Percentiles rank a stretch among this genome's conserved stretches.
Evolutionary conservation across 2,329 filamentous ascomycete genomes (phyloP).

Genomic region (Metarhizium album): DNA sequence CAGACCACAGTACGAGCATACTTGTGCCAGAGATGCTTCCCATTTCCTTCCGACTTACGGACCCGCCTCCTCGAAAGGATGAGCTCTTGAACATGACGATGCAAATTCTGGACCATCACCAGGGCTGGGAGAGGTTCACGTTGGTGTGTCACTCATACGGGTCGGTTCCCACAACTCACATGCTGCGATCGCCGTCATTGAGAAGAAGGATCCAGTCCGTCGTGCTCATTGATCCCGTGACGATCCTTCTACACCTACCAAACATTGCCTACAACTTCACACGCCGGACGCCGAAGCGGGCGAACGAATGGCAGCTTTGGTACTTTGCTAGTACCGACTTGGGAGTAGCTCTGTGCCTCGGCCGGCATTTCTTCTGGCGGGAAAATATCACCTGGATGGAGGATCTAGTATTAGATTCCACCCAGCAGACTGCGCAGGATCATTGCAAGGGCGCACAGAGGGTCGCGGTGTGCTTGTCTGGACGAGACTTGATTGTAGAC

Average conservation of each 20-base stretch:
- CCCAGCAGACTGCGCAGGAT: background rate
- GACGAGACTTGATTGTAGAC: conserved; percentile 55
- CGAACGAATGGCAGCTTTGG: conserved; percentile 62
- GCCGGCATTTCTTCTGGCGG: conserved; percentile 60
- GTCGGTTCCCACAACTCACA: conserved; percentile 50
- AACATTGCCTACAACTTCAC: conserved; percentile 65
- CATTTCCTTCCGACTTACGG: conserved; percentile 51
- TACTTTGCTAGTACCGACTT: conserved; percentile 61
- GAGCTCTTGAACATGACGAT: conserved; percentile 47
- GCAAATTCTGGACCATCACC: conserved; percentile 47
- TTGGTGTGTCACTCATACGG: conserved; percentile 56
- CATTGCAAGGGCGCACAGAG: conserved; percentile 12
- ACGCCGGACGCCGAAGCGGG: conserved; percentile 35
- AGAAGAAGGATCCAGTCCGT: conserved; percentile 37
- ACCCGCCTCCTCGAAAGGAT: conserved; percentile 36
- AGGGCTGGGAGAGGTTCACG: conserved; percentile 47
- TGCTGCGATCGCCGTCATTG: conserved; percentile 39
- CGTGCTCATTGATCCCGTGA: conserved; percentile 50
- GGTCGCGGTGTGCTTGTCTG: conserved; percentile 48
- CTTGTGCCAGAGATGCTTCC: conserved; percentile 57
- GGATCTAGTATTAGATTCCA: conserved; percentile 32
- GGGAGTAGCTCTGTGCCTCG: conserved; percentile 53
- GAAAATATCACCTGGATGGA: conserved; percentile 63
- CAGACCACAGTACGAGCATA: conserved; percentile 39
- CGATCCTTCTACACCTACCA: conserved; percentile 56